A percentile compares a stretch with the other conserved stretches of the same genome.
Conservation (phyloP, 306 rosid species). For the Argentina anserina region DNA sequence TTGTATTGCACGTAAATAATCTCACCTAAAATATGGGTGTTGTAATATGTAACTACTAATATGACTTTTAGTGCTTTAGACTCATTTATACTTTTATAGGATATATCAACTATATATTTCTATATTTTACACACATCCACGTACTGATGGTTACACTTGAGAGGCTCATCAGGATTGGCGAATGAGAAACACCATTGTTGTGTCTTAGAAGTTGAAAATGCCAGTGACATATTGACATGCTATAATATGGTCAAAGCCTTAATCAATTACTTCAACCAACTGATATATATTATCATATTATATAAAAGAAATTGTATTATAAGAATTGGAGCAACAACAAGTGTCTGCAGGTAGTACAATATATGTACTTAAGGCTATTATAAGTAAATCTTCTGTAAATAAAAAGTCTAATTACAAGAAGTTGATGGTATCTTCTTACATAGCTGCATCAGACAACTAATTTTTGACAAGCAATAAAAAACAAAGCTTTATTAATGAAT, state of each 20-base stretch:
- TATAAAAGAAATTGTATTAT: not conserved
- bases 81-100: not conserved
- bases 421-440: not conserved
- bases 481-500: constrained; percentile 11
- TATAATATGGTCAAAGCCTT: constrained; percentile 11
- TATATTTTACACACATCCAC: not conserved
- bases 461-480: not conserved
- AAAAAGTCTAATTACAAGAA: constrained; percentile 11
- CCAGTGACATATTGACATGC: constrained; percentile 24
- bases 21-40: constrained; percentile 33
- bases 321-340: not conserved
- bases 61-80: constrained; percentile 30
- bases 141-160: constrained; percentile 30
- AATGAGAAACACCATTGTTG: constrained; percentile 5
- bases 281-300: not conserved
- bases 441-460: not conserved
- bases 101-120: constrained; percentile 13
- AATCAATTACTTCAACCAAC: not conserved
- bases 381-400: not conserved
- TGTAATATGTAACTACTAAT: constrained; percentile 35
- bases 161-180: constrained; percentile 16
- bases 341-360: not conserved
- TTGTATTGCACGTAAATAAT: constrained; percentile 44
- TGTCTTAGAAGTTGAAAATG: constrained; percentile 25
- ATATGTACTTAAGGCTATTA: not conserved